Base-by-base conservation (phyloP, 306 rosid genomes). In the Prunus davidiana region DNA sequence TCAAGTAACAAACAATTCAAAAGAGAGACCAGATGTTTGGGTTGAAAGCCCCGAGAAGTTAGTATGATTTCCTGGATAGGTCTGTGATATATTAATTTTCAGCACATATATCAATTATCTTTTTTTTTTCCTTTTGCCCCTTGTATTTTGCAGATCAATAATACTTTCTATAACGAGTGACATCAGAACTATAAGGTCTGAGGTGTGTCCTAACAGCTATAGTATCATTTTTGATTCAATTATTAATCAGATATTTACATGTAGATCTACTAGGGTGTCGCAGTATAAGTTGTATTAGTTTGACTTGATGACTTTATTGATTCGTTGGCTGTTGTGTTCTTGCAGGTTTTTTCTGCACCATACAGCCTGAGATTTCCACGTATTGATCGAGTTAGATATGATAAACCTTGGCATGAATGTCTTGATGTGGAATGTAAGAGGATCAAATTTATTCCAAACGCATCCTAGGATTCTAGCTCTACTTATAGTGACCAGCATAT, bases 1-100 rank as follows among this genome's bases (percentile, higher is more conserved):
- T 86, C 89, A 88, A 82, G 97, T 95, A 67, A 95, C 96, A 13
- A 85, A 90, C 83, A 89, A 92, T 86, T 90, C 96, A n/a, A 95
- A 95, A 80, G 97, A 95, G 76, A 83, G 97, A 76, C 97, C 98
- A 51, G 98, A 95, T 84, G 96, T 92, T 80, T 95, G 98, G 98
- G 78, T 95, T 60, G 98, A 95, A 76, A 95, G 88, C 86, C 98
- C 98, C 19, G 95, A 95, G 75, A 92, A 95, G 98, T 92, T 72
- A 78, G 85, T 83, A 79, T 52, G 69, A 60, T 64, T 72, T 68
- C 43, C 18, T 56, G 64, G 12, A 32, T 45, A 79, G 71, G 62
- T 55, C 10, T 18, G 8, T 43, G 2, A 64, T 69, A 4, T 52
- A 68, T 76, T 68, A 62, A 66, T 71, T 71, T 71, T 55, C n/a